Evolutionary conservation across 2,329 filamentous ascomycete genomes (phyloP), one percentile per base, ranked within the genome.

Genomic region (Colletotrichum coccodes): DNA sequence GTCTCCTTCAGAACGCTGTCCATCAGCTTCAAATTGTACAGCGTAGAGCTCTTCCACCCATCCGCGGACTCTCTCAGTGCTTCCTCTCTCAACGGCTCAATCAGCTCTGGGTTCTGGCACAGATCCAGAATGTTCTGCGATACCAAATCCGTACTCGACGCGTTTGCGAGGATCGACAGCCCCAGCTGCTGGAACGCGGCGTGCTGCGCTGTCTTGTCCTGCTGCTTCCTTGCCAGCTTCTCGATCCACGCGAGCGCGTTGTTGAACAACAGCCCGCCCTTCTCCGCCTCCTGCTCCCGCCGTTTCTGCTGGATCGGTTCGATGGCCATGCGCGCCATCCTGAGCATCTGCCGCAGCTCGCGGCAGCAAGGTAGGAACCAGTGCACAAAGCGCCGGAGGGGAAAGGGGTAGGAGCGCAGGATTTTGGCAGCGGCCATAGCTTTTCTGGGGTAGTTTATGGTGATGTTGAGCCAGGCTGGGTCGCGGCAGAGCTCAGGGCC

Each of bases 181-280:
- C 98, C 86, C 30, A 94, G 85, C 76, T 97, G 93, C 44, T 93
- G 94, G 11, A 78, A 80, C 23, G 90, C 83, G 0, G 86, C 81
- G 77, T 94, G 87, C 77, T 94, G 95, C 8, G 81, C 91, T 63
- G 85, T 85, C 26, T 88, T 85, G 82, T 77, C 76, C 3, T 60
- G 46, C 30, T 54, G 56, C 56, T 52, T 54, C 28, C 5, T 32
- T 21, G 79, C 75, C 12, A 76, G 70, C 58, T 62, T 57, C 40
- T 82, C 77, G 70, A 83, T 79, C 83, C 83, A 85, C 26, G 81
- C 80, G 28, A 85, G 76, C 5, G 80, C 76, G 68, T 84, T 81
- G 9, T 79, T 74, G 11, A 76, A 72, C 67, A 71, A 5, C 40
- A 28, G 54, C 2, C 57, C 44, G 9, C 74, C 75, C 26, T 68